Percentiles rank a stretch among this genome's conserved stretches.
Evolutionary conservation across 805 yeast genomes (phyloP).

Genomic region (Naumovozyma castellii): DNA sequence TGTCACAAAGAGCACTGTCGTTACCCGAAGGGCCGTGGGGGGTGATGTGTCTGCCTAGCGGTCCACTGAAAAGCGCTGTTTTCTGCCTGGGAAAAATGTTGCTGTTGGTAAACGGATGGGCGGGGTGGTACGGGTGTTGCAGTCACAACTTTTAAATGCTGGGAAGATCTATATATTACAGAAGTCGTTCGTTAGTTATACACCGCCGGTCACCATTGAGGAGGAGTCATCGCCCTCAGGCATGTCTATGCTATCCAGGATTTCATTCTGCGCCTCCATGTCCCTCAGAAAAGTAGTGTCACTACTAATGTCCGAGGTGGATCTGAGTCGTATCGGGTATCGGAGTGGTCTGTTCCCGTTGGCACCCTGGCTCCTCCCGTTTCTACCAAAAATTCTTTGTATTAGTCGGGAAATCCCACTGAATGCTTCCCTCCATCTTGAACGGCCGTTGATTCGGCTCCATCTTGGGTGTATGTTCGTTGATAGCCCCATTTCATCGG

Average conservation of each 20-base stretch:
- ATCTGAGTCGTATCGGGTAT: not conserved
- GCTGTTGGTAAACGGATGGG: too few species aligned
- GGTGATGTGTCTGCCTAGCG: too few species aligned
- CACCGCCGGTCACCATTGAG: too few species aligned
- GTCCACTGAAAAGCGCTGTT: too few species aligned
- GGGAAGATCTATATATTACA: too few species aligned
- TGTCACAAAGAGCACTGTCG: too few species aligned
- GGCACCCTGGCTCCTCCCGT: not conserved
- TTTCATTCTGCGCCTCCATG: constrained; percentile 34
- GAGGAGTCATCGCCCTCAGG: constrained; percentile 9
- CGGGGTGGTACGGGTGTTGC: too few species aligned
- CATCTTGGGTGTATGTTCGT: not conserved
- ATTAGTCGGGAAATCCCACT: not conserved
- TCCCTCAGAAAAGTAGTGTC: constrained; percentile 29
- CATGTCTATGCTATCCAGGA: constrained; percentile 33
- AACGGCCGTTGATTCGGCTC: not conserved
- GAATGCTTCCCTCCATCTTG: not conserved
- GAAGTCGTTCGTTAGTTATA: too few species aligned
- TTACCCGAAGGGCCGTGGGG: too few species aligned
- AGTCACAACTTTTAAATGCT: too few species aligned
- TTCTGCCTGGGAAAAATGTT: too few species aligned
- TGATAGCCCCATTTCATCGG: not conserved
- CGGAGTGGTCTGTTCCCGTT: not conserved
- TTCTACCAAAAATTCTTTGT: not conserved
- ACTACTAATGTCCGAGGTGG: constrained; percentile 11